These are phyloP conservation scores for Xylariaceae sp. DNA, from an alignment of 2,329 filamentous ascomycete genomes.

Conservation along the genomic window DNA sequence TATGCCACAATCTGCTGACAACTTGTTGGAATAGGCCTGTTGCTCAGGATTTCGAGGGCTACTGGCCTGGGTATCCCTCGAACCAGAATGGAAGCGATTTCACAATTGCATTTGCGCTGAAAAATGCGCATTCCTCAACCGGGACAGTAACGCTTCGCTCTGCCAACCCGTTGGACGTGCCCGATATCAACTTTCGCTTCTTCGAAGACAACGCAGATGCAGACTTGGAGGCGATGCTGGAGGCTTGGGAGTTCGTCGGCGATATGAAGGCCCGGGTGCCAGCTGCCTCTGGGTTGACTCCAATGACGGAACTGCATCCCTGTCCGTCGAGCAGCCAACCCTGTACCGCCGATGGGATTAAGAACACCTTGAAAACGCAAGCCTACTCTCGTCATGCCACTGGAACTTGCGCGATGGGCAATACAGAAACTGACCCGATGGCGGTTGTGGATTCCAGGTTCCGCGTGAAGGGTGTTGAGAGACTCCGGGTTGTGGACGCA, in stretches of 20 bases:
- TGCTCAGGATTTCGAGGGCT: slow-evolving; percentile 18
- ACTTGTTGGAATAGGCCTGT: slow-evolving; percentile 1
- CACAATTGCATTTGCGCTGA: slow-evolving; percentile 46
- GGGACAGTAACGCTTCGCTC: slow-evolving; percentile 60
- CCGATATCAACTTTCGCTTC: slow-evolving; percentile 60
- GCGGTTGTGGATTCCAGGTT: slow-evolving; percentile 50
- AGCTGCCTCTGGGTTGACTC: slow-evolving; percentile 26
- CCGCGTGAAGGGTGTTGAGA: slow-evolving; percentile 46
- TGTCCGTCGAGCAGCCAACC: slow-evolving; percentile 6
- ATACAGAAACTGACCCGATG: slow-evolving; percentile 43
- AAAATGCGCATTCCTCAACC: slow-evolving; percentile 51
- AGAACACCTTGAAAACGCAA: slow-evolving; percentile 15
- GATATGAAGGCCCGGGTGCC: slow-evolving; percentile 36
- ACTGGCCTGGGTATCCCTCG: slow-evolving; percentile 18
- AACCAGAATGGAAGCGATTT: slow-evolving; percentile 34
- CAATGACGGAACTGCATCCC: slow-evolving; percentile 25
- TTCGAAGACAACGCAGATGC: slow-evolving; percentile 47
- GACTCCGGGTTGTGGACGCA: slow-evolving; percentile 53
- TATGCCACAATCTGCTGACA: not conserved
- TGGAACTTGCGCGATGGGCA: slow-evolving; percentile 21
- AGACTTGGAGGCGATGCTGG: slow-evolving; percentile 24
- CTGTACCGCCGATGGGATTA: slow-evolving; percentile 18
- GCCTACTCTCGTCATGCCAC: slow-evolving; percentile 23
- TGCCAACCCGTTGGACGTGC: slow-evolving; percentile 59
- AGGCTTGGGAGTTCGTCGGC: slow-evolving; percentile 40